Percentiles rank a stretch among this genome's conserved stretches.
Conservation (phyloP, 768 basidiomycete species). For the Lactifluus subvellereus region DNA sequence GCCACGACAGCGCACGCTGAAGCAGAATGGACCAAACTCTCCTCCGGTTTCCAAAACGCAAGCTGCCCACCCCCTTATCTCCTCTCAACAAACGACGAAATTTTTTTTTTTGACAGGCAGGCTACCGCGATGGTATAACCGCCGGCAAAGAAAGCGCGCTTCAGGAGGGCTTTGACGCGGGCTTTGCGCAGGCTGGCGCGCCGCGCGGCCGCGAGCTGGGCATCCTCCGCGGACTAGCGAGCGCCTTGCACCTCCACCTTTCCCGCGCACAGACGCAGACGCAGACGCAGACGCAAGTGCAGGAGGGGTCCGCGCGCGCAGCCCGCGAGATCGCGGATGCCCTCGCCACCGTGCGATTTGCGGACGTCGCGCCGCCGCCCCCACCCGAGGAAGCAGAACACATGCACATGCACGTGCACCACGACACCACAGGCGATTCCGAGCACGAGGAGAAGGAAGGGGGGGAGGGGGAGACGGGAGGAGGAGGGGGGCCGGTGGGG, state of each 20-base stretch:
- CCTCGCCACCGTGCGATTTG: constrained; percentile 58
- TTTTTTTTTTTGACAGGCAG: constrained; percentile 47
- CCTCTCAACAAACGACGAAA: not conserved
- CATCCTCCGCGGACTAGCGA: constrained; percentile 60
- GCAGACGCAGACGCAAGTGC: constrained; percentile 26
- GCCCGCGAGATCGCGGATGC: constrained; percentile 44
- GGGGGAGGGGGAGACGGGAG: not conserved
- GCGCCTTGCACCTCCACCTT: constrained; percentile 30
- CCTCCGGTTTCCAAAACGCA: constrained; percentile 68
- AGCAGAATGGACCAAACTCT: constrained; percentile 62
- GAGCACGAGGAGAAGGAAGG: not conserved
- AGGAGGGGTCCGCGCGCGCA: not conserved
- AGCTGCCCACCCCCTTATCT: constrained; percentile 11
- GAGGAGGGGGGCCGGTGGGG: too few species aligned
- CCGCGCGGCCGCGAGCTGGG: constrained; percentile 78
- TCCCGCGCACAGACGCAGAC: constrained; percentile 25
- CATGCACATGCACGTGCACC: constrained; percentile 45
- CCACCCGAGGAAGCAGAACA: constrained; percentile 67
- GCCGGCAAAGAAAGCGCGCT: constrained; percentile 84
- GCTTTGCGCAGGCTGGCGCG: constrained; percentile 66
- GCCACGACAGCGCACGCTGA: not conserved
- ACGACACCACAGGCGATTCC: constrained; percentile 35
- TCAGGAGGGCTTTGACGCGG: constrained; percentile 86
- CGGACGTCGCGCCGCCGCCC: constrained; percentile 70
- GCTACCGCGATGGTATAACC: constrained; percentile 95